A percentile compares a stretch with the other conserved stretches of the same genome.
Evolutionary conservation across 306 rosid genomes (phyloP).

Genomic region (Alnus rubra): DNA sequence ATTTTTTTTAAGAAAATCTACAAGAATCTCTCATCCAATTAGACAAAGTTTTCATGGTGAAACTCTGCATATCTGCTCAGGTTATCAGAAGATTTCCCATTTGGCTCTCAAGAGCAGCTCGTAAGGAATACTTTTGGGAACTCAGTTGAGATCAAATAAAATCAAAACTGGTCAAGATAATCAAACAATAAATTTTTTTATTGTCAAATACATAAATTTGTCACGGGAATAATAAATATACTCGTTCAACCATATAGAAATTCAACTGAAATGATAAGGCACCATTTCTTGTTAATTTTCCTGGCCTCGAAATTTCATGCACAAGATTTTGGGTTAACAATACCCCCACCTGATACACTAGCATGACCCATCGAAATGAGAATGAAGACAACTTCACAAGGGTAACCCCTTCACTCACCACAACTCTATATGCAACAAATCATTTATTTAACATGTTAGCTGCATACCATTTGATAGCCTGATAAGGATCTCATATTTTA

Average conservation of each 20-base stretch:
- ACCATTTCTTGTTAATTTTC: background rate
- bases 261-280: no score
- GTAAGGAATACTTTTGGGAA: background rate
- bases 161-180: background rate
- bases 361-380: background rate
- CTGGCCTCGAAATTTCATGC: background rate
- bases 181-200: no score
- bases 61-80: background rate
- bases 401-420: background rate
- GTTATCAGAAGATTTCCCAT: background rate
- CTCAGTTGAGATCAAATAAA: background rate
- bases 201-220: no score
- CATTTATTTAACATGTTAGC: background rate
- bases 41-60: background rate
- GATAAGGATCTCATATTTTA: background rate
- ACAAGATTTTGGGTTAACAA: background rate
- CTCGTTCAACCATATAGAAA: no score
- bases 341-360: background rate
- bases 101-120: background rate
- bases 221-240: no score
- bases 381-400: background rate
- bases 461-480: background rate
- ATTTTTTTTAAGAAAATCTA: background rate
- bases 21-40: background rate
- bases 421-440: background rate